Evolutionary conservation across 805 yeast species (phyloP), one percentile per base, ranked within the genome.

Genomic region (Metschnikowia shivogae): DNA sequence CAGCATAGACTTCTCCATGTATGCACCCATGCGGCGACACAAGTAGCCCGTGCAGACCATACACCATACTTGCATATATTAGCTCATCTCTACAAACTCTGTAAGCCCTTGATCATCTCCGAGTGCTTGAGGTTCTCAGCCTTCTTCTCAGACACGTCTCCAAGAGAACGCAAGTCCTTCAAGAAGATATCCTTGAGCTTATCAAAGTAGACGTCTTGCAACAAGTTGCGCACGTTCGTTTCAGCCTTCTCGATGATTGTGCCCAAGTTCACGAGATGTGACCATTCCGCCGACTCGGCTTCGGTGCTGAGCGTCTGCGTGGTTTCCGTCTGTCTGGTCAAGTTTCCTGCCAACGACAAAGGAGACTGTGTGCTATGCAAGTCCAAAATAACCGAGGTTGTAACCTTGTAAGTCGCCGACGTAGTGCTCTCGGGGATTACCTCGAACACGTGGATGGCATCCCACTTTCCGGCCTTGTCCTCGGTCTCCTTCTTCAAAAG

Each of bases 151-250:
- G 58, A 52, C 26, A 62, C 52, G 48, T 67, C 71, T 11, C 72
- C 72, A 19, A 68, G 55, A 14, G 68, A 61, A 44, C 76, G 55
- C 53, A 71, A 63, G 52, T 71, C 76, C 52, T 68, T 71, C 57
- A 70, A 62, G 54, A 90, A 73, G 40, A 93, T 84, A 60, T 92
- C 97, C 59, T 87, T 82, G 14, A 96, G 87, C 70, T 92, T 92
- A 57, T 95, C 97, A 61, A 92, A 92, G 63, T 92, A 92, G 24
- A 92, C 97, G 52, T 89, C 96, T 63, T 92, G 96, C 52, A 92
- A 73, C 71, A 86, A 72, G 56, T 86, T 87, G 65, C 99, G 79
- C 69, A 92, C 72, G 61, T 85, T 88, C 49, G 84, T 81, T 68
- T 92, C 99, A 35, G 87, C 76, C 49, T 88, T 96, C 65, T 92